Base-by-base conservation (phyloP, 306 rosid genomes). In the Carpinus viminea region DNA sequence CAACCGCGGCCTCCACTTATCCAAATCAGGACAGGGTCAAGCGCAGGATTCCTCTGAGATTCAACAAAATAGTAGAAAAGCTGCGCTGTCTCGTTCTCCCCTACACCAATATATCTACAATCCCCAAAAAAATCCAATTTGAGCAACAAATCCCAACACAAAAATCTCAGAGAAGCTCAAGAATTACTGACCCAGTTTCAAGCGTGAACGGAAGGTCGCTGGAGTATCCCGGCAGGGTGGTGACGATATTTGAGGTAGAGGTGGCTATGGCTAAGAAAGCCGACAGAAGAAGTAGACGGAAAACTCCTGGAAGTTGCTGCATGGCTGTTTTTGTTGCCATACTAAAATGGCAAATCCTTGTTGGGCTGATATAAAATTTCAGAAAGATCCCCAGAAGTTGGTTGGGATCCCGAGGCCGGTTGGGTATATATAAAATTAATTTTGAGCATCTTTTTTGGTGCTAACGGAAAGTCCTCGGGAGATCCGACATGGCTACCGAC, bases 1-100 rank as follows among this genome's bases (percentile, higher is more conserved):
- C 80, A 77, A 43, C 80, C 80, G 31, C 75, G 80, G 41, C 80
- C 80, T 68, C 66, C 74, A 9, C 7, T 43, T 7, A 77, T 28
- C 74, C 74, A 68, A 38, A 77, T 1, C 34, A 77, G 2, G 52
- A 77, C 5, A 68, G 80, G 80, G 36, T 77, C 80, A 56, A n/a
- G 66, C 8, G 55, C 2, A 5, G 80, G 75, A 48, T 6, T 45
- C 6, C 68, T 55, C 41, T 77, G 68, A 12, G 80, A 77, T 66
- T 77, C 68, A 10, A 68, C 74, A 18, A 77, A 77, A 46, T 38
- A 7, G 75, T 77, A 77, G 41, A 53, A 77, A 11, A 69, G 43
- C 55, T 77, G 75, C 45, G 24, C 74, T 7, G 56, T 50, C 71
- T 68, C 80, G n/a, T 77, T 54, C 48, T 68, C 75, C 11, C 74